phyloP scores from a whole-genome alignment of 108 stramenopile species.

The Licmophora abbreviata region DNA sequence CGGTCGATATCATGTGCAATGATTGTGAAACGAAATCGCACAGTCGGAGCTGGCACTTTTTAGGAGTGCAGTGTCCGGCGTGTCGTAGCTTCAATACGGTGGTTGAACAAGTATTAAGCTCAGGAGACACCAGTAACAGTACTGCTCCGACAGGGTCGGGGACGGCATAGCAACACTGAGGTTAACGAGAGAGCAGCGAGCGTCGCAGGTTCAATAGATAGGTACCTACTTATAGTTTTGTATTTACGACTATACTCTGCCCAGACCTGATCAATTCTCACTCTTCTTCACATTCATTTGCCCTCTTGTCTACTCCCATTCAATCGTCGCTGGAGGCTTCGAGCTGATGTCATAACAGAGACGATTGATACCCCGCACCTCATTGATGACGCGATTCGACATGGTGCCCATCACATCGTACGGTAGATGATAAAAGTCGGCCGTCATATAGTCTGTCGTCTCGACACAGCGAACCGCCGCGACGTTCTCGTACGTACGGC shows the following conservation, averaged over 20 bases:
- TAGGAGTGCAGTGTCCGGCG: constrained; percentile 73
- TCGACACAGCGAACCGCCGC: constrained; percentile 89
- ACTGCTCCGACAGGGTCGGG: too few relatives aligned
- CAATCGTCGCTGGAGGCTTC: constrained; percentile 99
- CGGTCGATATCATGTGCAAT: constrained; percentile 81
- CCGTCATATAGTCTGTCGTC: constrained; percentile 99
- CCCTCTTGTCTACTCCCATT: constrained; percentile 99
- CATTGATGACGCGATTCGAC: constrained; percentile 95
- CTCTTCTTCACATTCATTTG: too few relatives aligned
- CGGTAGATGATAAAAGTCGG: constrained; percentile 97
- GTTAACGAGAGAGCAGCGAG: too few relatives aligned
- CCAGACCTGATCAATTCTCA: too few relatives aligned
- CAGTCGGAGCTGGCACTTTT: constrained; percentile 69
- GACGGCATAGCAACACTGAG: too few relatives aligned
- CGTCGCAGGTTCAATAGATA: too few relatives aligned
- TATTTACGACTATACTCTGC: too few relatives aligned
- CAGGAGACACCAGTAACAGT: constrained; percentile 10
- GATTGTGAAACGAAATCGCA: constrained; percentile 68
- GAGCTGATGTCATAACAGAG: constrained; percentile 97
- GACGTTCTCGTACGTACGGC: constrained; percentile 91
- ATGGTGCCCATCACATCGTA: constrained; percentile 91
- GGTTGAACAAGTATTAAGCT: constrained; percentile 57
- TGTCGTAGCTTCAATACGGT: constrained; percentile 80
- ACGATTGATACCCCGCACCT: constrained; percentile 95
- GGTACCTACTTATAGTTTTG: too few relatives aligned